phyloP scores from a whole-genome alignment of 1,139 yeast species.

The Meyerozyma elateridarum region DNA sequence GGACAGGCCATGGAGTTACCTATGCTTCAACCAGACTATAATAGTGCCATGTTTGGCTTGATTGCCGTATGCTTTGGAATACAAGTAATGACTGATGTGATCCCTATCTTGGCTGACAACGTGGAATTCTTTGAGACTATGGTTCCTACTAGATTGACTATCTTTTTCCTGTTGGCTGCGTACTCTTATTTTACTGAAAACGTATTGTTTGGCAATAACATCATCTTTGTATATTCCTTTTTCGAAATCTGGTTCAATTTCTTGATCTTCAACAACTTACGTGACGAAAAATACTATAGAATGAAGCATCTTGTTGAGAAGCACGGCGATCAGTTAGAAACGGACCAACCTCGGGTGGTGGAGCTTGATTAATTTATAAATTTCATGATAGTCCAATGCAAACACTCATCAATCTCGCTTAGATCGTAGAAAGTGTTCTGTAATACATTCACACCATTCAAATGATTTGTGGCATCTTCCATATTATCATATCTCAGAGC shows the following conservation, averaged over 20 bases:
- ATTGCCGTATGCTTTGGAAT: slow-evolving; percentile 41
- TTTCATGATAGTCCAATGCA: slow-evolving; percentile 53
- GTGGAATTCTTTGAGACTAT: slow-evolving; percentile 55
- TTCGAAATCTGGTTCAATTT: slow-evolving; percentile 71
- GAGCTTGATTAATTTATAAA: slow-evolving; percentile 19
- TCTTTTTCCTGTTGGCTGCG: slow-evolving; percentile 49
- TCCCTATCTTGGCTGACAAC: slow-evolving; percentile 57
- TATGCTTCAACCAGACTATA: slow-evolving; percentile 31
- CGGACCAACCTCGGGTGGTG: background rate
- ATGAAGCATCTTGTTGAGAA: slow-evolving; percentile 35
- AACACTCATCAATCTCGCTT: slow-evolving; percentile 59
- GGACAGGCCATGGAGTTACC: slow-evolving; percentile 53
- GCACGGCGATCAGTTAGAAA: slow-evolving; percentile 9
- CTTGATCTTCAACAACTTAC: slow-evolving; percentile 55
- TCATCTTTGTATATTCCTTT: slow-evolving; percentile 58
- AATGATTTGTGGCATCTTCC: slow-evolving; percentile 26
- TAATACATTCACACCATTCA: slow-evolving; percentile 35
- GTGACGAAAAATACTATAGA: slow-evolving; percentile 55
- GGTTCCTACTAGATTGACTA: slow-evolving; percentile 61
- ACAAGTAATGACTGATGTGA: slow-evolving; percentile 48
- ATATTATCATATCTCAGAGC: slow-evolving; percentile 30
- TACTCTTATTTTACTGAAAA: slow-evolving; percentile 39
- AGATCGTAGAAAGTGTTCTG: slow-evolving; percentile 53
- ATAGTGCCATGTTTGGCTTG: slow-evolving; percentile 50
- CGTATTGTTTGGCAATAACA: slow-evolving; percentile 51